Evolutionary conservation across 352 stramenopile genomes (phyloP).

Genomic region (Pseudoperonospora humuli): DNA sequence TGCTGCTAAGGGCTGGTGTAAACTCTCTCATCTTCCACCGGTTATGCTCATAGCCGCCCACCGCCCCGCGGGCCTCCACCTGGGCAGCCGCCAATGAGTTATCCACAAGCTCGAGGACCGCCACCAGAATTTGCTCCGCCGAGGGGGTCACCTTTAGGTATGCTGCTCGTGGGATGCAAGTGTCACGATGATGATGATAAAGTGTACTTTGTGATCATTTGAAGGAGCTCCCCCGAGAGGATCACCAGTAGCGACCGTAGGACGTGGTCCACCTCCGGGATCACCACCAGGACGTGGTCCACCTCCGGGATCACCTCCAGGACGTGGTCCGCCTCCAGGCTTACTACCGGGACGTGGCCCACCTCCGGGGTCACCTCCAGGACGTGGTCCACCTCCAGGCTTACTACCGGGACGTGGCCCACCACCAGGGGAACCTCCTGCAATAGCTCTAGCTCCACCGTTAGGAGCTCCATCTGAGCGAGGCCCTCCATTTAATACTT

Average conservation of each 20-base stretch:
- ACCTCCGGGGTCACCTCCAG: no score
- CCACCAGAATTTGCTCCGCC: constrained; percentile 42
- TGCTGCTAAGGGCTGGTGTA: not conserved
- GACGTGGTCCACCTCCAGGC: no score
- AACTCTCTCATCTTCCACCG: not conserved
- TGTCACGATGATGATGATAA: no score
- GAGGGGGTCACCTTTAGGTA: constrained; percentile 39
- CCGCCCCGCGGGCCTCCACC: constrained; percentile 32
- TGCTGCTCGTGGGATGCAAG: no score
- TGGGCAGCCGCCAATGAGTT: constrained; percentile 34
- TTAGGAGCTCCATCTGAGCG: constrained; percentile 11
- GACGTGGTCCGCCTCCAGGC: no score
- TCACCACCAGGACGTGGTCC: no score
- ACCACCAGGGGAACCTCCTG: constrained; percentile 4
- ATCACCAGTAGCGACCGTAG: no score
- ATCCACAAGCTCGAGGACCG: constrained; percentile 46
- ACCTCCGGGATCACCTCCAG: no score
- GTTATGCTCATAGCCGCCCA: constrained; percentile 10
- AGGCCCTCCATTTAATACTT: not conserved
- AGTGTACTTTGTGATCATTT: no score
- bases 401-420: constrained; percentile 14
- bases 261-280: no score
- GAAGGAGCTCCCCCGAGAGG: no score
- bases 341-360: no score
- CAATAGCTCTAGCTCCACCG: constrained; percentile 18